Evolutionary conservation across 495 filamentous ascomycete genomes (phyloP).

Genomic region (Hyaloscypha finlandica): DNA sequence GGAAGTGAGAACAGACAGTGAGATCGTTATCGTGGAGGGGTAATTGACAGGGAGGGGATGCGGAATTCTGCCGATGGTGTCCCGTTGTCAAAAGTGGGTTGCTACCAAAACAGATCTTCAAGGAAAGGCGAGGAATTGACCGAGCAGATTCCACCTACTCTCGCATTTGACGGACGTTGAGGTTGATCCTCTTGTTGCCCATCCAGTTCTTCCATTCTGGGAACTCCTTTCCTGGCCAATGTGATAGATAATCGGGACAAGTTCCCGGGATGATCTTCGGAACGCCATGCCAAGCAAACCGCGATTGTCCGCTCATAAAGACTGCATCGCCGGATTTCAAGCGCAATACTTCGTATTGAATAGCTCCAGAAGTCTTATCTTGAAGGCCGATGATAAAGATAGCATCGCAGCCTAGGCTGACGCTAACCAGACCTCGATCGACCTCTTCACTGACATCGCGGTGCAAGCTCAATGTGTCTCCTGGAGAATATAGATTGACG

Average conservation of each 20-base stretch:
- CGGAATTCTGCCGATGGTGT: conserved; percentile 3
- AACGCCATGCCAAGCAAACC: conserved; percentile 94
- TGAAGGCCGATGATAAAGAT: conserved; percentile 71
- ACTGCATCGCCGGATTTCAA: conserved; percentile 80
- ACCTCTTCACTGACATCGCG: conserved; percentile 86
- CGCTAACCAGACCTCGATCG: conserved; percentile 71
- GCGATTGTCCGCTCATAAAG: conserved; percentile 74
- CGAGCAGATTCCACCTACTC: background rate
- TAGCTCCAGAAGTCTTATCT: conserved; percentile 31
- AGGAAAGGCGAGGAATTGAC: background rate
- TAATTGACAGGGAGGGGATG: conserved; percentile 1
- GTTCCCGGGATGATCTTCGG: conserved; percentile 76
- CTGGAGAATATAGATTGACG: conserved; percentile 84
- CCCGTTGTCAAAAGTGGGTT: conserved; percentile 1
- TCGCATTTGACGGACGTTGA: conserved; percentile 94
- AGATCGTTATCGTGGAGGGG: conserved; percentile 3
- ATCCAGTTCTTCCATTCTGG: conserved; percentile 78
- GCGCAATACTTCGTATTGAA: conserved; percentile 58
- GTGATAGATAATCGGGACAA: conserved; percentile 70
- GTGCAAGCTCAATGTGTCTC: conserved; percentile 85
- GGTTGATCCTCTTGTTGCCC: conserved; percentile 78
- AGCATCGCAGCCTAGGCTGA: conserved; percentile 87
- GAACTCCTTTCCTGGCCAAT: conserved; percentile 70
- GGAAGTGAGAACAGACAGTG: background rate
- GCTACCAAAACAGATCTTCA: background rate